Percentiles rank a stretch among this genome's conserved stretches.
phyloP scores from a whole-genome alignment of 805 yeast genomes.

The Cyberlindnera euphorbiae region DNA sequence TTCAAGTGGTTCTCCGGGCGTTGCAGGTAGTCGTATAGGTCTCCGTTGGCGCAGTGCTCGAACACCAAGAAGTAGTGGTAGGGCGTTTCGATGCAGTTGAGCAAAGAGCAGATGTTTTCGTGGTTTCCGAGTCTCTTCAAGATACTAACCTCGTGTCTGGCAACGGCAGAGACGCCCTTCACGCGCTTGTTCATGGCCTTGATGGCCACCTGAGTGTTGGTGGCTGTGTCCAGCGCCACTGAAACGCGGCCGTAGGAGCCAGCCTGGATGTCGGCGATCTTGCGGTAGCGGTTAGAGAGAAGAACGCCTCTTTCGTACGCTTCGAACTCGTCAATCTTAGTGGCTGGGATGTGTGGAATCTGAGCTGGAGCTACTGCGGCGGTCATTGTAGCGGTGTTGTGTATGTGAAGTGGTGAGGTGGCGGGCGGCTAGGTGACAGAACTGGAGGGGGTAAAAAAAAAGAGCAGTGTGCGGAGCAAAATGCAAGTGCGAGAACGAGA shows the following conservation, averaged over 20 bases:
- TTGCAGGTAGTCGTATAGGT: slow-evolving; percentile 51
- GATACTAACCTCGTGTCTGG: slow-evolving; percentile 48
- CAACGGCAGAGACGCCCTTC: slow-evolving; percentile 39
- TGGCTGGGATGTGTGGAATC: slow-evolving; percentile 1
- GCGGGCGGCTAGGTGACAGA: not conserved
- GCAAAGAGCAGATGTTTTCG: slow-evolving; percentile 51
- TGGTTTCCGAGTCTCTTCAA: slow-evolving; percentile 31
- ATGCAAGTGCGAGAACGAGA: too few species aligned
- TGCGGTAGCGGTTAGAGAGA: slow-evolving; percentile 38
- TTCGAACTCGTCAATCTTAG: slow-evolving; percentile 33
- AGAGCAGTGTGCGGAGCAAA: too few species aligned
- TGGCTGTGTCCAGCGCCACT: slow-evolving; percentile 39
- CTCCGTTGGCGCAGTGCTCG: slow-evolving; percentile 66
- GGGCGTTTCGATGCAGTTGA: slow-evolving; percentile 53
- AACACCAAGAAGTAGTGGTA: slow-evolving; percentile 51
- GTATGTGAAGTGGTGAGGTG: not conserved
- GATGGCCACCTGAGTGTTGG: slow-evolving; percentile 41
- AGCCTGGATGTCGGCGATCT: slow-evolving; percentile 31
- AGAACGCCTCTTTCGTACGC: slow-evolving; percentile 36
- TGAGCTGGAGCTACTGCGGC: slow-evolving; percentile 7
- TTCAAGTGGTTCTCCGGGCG: slow-evolving; percentile 19
- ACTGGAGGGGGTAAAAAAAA: not conserved
- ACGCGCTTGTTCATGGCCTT: slow-evolving; percentile 46
- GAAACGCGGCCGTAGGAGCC: slow-evolving; percentile 64
- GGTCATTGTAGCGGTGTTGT: slow-evolving; percentile 3